These are phyloP conservation scores for Hysterangium stoloniferum DNA, from an alignment of 768 basidiomycete species.

Conservation along the genomic window DNA sequence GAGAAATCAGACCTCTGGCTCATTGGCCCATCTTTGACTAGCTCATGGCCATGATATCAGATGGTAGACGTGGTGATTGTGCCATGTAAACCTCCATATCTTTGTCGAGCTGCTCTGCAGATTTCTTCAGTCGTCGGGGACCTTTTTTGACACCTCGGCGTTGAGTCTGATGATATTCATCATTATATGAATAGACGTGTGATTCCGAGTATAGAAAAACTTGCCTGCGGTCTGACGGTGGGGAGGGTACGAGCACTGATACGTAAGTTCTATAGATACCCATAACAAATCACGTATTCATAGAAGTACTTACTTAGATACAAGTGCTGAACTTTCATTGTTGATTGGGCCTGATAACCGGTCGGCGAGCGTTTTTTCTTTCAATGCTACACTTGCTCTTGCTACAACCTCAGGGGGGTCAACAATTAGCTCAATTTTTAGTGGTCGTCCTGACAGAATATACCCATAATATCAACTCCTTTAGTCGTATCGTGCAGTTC, in stretches of 20 bases:
- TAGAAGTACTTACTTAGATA: neutral
- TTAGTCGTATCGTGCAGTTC: neutral
- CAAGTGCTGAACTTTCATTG: neutral
- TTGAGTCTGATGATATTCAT: slow-evolving; percentile 14
- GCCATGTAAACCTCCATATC: slow-evolving; percentile 80
- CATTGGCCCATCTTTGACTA: no score
- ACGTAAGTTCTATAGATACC: neutral
- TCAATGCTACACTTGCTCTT: neutral
- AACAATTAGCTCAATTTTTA: slow-evolving; percentile 14
- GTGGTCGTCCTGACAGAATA: slow-evolving; percentile 7
- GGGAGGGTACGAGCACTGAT: neutral
- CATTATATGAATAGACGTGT: slow-evolving; percentile 7
- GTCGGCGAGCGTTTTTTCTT: slow-evolving; percentile 4
- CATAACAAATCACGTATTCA: neutral
- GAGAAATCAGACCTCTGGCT: no score
- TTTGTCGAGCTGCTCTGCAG: slow-evolving; percentile 56
- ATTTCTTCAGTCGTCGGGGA: slow-evolving; percentile 57
- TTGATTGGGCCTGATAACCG: neutral
- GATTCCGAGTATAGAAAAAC: neutral
- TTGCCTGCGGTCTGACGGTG: neutral
- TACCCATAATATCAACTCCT: neutral
- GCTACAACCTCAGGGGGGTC: slow-evolving; percentile 8
- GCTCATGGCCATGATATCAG: no score
- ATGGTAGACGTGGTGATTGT: slow-evolving; percentile 23
- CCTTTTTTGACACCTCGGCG: slow-evolving; percentile 53